Conservation (phyloP, 2,329 filamentous ascomycete genomes). For the Aspergillus piperis region DNA sequence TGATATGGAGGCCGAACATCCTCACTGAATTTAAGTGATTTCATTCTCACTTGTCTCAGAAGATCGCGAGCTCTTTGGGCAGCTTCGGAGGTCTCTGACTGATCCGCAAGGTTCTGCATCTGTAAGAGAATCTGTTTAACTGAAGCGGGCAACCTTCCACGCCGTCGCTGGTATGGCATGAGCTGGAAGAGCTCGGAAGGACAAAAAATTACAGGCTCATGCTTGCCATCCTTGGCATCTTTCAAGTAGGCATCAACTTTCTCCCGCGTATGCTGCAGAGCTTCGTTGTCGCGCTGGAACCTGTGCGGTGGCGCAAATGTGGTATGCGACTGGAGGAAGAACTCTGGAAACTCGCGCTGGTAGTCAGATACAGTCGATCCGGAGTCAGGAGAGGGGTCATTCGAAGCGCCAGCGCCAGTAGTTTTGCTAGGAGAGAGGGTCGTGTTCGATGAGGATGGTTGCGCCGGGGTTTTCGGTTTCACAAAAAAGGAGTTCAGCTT, state of each 20-base stretch:
- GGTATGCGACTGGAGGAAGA: constrained; percentile 74
- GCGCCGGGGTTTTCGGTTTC: constrained; percentile 40
- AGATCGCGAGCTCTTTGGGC: constrained; percentile 40
- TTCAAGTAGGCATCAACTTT: constrained; percentile 48
- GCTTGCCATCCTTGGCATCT: constrained; percentile 11
- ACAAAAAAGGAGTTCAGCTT: constrained; percentile 54
- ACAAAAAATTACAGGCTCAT: constrained; percentile 27
- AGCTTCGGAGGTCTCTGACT: constrained; percentile 24
- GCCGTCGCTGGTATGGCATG: constrained; percentile 40
- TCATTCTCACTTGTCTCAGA: constrained; percentile 55
- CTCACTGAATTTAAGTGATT: constrained; percentile 61
- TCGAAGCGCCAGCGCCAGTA: constrained; percentile 12
- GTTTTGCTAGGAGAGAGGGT: constrained; percentile 35
- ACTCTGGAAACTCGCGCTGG: constrained; percentile 73
- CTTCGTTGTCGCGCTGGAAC: constrained; percentile 61
- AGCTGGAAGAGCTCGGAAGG: constrained; percentile 41
- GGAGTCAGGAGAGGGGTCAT: constrained; percentile 21
- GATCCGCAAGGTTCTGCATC: constrained; percentile 52
- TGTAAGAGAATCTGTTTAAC: constrained; percentile 65
- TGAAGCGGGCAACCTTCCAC: constrained; percentile 34
- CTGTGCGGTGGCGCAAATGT: constrained; percentile 62
- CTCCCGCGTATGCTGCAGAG: constrained; percentile 55
- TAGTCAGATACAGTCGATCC: constrained; percentile 55
- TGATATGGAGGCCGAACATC: constrained; percentile 65
- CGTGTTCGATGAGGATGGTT: constrained; percentile 22